phyloP scores from a whole-genome alignment of 192 early-diverging fungal genomes.

The Powellomyces hirtus region DNA sequence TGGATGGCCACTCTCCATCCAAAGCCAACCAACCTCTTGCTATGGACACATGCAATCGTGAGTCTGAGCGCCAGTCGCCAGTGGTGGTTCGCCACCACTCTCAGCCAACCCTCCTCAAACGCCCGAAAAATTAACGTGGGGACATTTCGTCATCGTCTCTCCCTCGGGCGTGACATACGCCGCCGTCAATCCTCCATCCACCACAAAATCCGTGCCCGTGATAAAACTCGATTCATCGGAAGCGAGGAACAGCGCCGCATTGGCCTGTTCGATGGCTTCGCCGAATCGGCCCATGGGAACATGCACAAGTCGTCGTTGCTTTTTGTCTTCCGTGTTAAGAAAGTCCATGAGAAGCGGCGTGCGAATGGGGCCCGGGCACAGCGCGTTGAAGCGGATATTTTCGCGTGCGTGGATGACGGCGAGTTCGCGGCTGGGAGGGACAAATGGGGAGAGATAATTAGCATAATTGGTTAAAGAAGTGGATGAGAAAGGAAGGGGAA shows the following conservation, averaged over 20 bases:
- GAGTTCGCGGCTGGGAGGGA: conserved; percentile 64
- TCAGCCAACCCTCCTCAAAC: too few relatives aligned
- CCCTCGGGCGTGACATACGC: conserved; percentile 58
- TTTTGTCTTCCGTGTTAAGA: conserved; percentile 80
- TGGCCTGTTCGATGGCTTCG: conserved; percentile 83
- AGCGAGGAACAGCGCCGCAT: conserved; percentile 78
- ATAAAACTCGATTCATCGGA: conserved; percentile 75
- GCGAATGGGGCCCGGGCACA: conserved; percentile 78
- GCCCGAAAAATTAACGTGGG: conserved; percentile 24
- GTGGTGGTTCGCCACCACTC: too few relatives aligned
- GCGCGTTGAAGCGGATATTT: conserved; percentile 78
- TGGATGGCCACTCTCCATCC: too few relatives aligned
- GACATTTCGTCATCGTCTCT: neutral
- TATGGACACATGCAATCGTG: too few relatives aligned
- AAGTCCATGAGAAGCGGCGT: conserved; percentile 83
- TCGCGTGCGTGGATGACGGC: conserved; percentile 82
- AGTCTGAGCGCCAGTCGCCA: too few relatives aligned
- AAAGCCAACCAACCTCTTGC: too few relatives aligned
- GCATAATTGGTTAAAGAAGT: too few relatives aligned
- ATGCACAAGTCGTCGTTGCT: conserved; percentile 73
- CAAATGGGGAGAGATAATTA: neutral
- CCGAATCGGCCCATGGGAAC: conserved; percentile 82
- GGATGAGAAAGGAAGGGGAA: neutral
- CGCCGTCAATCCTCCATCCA: conserved; percentile 78
- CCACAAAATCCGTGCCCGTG: conserved; percentile 78